phyloP scores from a whole-genome alignment of 2,329 filamentous ascomycete genomes.

The Penicillium sumatraense region DNA sequence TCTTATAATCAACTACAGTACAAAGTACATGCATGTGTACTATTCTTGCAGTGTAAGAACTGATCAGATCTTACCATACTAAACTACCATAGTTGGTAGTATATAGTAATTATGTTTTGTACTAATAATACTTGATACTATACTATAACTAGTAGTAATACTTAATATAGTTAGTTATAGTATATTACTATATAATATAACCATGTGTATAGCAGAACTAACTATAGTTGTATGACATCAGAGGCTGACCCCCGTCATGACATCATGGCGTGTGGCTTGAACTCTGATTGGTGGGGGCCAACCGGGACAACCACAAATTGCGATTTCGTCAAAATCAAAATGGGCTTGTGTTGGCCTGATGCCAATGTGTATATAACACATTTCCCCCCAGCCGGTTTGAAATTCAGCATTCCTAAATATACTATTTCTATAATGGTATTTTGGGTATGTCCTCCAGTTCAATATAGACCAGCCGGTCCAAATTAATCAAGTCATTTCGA shows the following conservation, averaged over 20 bases:
- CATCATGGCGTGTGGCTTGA: slow-evolving; percentile 12
- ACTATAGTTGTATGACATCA: slow-evolving; percentile 24
- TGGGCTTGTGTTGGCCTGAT: neutral
- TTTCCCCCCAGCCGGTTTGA: too few relatives aligned
- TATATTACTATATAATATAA: neutral
- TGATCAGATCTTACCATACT: too few relatives aligned
- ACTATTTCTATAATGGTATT: too few relatives aligned
- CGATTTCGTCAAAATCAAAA: neutral
- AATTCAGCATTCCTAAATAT: too few relatives aligned
- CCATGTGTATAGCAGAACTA: neutral
- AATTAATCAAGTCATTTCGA: neutral
- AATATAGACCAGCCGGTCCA: neutral
- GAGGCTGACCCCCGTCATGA: slow-evolving; percentile 23
- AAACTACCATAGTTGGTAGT: too few relatives aligned
- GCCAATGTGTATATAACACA: neutral
- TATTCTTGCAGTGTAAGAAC: too few relatives aligned
- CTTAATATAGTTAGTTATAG: too few relatives aligned
- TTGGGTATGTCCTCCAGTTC: neutral
- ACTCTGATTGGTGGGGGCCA: slow-evolving; percentile 18
- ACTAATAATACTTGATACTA: neutral
- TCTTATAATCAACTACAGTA: too few relatives aligned
- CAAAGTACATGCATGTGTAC: too few relatives aligned
- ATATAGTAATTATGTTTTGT: neutral
- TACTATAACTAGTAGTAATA: neutral
- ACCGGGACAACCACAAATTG: slow-evolving; percentile 16